Conservation (phyloP, 1,139 yeast species). For the Pichia norvegensis region DNA sequence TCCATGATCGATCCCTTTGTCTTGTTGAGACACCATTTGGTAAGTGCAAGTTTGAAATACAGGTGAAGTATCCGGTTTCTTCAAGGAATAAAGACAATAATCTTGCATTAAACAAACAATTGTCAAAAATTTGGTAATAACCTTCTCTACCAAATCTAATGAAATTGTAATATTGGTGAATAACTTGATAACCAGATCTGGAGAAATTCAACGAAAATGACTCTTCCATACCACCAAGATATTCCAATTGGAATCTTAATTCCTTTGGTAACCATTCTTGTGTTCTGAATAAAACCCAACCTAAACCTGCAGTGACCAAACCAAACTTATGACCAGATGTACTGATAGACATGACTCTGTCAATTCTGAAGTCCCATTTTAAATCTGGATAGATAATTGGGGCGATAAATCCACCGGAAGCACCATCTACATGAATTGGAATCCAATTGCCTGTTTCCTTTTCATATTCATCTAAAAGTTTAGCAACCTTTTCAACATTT, state of each 20-base stretch:
- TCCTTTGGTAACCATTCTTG: constrained; percentile 55
- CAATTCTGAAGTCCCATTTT: constrained; percentile 74
- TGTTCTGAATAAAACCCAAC: constrained; percentile 86
- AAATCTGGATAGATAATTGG: constrained; percentile 72
- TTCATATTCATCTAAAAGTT: constrained; percentile 60
- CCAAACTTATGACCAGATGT: constrained; percentile 96
- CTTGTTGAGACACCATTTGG: constrained; percentile 32
- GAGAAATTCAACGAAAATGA: constrained; percentile 83
- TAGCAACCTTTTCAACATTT: constrained; percentile 54
- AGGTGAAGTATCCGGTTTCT: constrained; percentile 59
- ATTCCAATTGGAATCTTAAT: constrained; percentile 69
- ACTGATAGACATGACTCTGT: constrained; percentile 76
- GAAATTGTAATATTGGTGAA: constrained; percentile 81
- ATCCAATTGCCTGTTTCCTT: constrained; percentile 57
- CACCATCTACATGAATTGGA: constrained; percentile 91
- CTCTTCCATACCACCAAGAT: constrained; percentile 85
- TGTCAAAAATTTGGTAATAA: constrained; percentile 52
- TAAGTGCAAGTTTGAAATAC: constrained; percentile 72
- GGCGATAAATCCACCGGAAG: constrained; percentile 83
- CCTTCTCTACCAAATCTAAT: constrained; percentile 66
- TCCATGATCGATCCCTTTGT: constrained; percentile 12
- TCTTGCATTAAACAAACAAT: constrained; percentile 63
- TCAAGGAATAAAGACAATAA: constrained; percentile 59
- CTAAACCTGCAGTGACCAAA: constrained; percentile 80
- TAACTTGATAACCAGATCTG: constrained; percentile 86